phyloP scores from a whole-genome alignment of 371 early-diverging fungal genomes.

The Mortierella sp. region DNA sequence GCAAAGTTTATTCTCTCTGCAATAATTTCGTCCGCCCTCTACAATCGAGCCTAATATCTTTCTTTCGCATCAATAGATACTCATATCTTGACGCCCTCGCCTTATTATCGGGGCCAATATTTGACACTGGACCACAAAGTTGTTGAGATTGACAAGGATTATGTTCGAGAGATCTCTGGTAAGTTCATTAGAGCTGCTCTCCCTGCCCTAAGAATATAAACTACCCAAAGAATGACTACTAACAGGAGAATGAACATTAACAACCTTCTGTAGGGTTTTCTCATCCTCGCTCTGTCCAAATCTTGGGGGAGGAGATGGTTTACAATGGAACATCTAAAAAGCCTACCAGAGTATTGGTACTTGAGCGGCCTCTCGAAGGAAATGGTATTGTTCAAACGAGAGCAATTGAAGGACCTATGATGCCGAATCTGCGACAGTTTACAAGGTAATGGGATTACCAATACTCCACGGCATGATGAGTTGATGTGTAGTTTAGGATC shows the following conservation, averaged over 20 bases:
- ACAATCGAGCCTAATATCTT: background rate
- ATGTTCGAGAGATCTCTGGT: slow-evolving; percentile 65
- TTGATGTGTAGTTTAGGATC: too few relatives aligned
- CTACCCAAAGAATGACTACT: too few relatives aligned
- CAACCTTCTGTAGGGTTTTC: slow-evolving; percentile 59
- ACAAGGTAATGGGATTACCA: slow-evolving; percentile 56
- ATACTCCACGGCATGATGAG: background rate
- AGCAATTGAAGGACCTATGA: slow-evolving; percentile 31
- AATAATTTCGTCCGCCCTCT: background rate
- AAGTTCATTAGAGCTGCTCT: slow-evolving; percentile 6
- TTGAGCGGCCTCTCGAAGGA: slow-evolving; percentile 70
- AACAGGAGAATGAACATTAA: background rate
- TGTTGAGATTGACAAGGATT: slow-evolving; percentile 65
- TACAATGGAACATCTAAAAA: slow-evolving; percentile 61
- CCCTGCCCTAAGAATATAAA: too few relatives aligned
- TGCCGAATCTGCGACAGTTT: slow-evolving; percentile 64
- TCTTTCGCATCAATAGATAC: slow-evolving; percentile 59
- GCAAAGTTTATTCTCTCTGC: background rate
- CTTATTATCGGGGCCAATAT: slow-evolving; percentile 70
- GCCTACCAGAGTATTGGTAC: slow-evolving; percentile 60
- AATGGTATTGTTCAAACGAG: slow-evolving; percentile 53
- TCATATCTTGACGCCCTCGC: slow-evolving; percentile 70
- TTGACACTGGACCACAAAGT: slow-evolving; percentile 69
- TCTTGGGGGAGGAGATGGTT: slow-evolving; percentile 67
- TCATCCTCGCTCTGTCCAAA: slow-evolving; percentile 65